Base-by-base conservation (phyloP, 805 yeast genomes). In the Zygosaccharomyces lentus region DNA sequence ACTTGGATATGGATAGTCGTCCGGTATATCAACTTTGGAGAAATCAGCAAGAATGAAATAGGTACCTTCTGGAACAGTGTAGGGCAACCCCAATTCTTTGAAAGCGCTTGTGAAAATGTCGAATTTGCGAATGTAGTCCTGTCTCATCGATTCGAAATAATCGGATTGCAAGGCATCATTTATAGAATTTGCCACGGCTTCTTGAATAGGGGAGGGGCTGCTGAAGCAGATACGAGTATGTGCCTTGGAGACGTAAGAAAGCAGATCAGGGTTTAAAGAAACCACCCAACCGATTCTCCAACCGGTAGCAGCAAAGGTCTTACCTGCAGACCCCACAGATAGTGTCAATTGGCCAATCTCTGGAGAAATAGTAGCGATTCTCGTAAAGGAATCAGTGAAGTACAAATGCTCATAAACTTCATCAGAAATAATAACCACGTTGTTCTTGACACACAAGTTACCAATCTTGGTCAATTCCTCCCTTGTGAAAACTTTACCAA, bases 201-300 rank as follows among this genome's bases (percentile, higher is more conserved):
- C 93, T 70, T 93, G 99, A 52, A 87, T 71, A 9, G 97, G 97
- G 13, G 95, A 81, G 37, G 96, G 96, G 1, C 89, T 78, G 8
- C 91, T 74, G 67, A 93, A 93, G 61, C 96, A 88, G 57, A 93
- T 91, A 67, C 99, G 78, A 1, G 96, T 88, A 67, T 93, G 96
- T 0, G 98, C 98, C 21, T 85, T 77, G 6, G 88, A 75, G 4
- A 82, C 95, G 61, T 86, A 87, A 54, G 84, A 81, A 57, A 93
- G 73, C 53, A 90, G 72, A 25, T 84, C 86, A n/a, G 85, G 74
- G 44, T 86, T 83, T 41, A 53, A 37, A 6, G 96, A 98, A 51
- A 90, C 82, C 31, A 91, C 76, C 95, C 96, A 93, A 45, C 99
- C 99, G 43, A 93, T 78, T 73, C 99, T 82, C 97, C 98, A 93